Conservation (phyloP, 2,329 filamentous ascomycete species). For the Truncatella angustata region DNA sequence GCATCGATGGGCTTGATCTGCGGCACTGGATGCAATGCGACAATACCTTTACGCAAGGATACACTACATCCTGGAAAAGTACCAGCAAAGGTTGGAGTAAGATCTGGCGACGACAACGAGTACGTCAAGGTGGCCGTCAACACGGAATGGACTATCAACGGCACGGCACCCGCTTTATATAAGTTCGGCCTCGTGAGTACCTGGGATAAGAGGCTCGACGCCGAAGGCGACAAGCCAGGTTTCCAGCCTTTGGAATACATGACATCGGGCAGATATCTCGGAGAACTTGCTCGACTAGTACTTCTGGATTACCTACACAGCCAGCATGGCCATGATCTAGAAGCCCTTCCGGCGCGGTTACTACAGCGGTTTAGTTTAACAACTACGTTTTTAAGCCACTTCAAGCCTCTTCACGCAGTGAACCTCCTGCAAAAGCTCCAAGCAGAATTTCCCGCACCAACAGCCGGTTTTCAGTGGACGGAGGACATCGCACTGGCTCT, state of each 20-base stretch:
- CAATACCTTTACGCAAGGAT: slow-evolving; percentile 66
- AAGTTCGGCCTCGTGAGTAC: slow-evolving; percentile 62
- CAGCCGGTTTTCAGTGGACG: slow-evolving; percentile 60
- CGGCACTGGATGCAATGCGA: slow-evolving; percentile 79
- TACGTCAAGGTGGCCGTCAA: slow-evolving; percentile 73
- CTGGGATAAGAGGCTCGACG: slow-evolving; percentile 70
- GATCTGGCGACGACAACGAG: slow-evolving; percentile 40
- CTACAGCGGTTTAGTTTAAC: slow-evolving; percentile 61
- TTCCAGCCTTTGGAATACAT: slow-evolving; percentile 86
- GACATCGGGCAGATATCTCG: slow-evolving; percentile 75
- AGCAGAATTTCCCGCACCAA: slow-evolving; percentile 51
- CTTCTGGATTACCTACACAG: slow-evolving; percentile 62
- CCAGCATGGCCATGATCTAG: slow-evolving; percentile 35
- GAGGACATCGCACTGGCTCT: slow-evolving; percentile 56
- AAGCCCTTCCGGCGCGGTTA: slow-evolving; percentile 54
- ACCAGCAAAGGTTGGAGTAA: slow-evolving; percentile 45
- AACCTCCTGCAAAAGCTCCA: slow-evolving; percentile 46
- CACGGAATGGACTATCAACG: slow-evolving; percentile 81
- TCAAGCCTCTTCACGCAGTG: slow-evolving; percentile 51
- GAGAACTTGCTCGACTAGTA: slow-evolving; percentile 71
- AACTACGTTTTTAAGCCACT: slow-evolving; percentile 71
- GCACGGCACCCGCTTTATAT: slow-evolving; percentile 65
- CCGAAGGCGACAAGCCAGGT: slow-evolving; percentile 65
- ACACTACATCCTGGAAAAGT: slow-evolving; percentile 64
- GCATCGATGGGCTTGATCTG: slow-evolving; percentile 80